These are phyloP conservation scores for Mycogone perniciosa DNA, from an alignment of 2,329 filamentous ascomycete species.

Conservation along the genomic window DNA sequence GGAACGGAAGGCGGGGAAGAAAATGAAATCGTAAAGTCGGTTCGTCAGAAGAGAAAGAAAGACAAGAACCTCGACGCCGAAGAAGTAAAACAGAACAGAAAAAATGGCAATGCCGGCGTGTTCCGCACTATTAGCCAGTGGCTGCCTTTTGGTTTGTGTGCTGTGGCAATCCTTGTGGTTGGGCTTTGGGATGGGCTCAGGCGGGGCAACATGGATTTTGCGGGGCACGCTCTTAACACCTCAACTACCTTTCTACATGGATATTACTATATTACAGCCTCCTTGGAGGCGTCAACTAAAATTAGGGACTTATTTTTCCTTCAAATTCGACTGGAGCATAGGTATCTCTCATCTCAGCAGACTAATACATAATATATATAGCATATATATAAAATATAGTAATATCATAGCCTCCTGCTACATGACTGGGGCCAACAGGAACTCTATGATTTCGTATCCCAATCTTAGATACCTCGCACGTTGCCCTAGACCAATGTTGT, in stretches of 20 bases:
- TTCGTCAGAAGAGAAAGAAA: not conserved
- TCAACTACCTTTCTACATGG: too few relatives aligned
- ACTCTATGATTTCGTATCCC: constrained; percentile 49
- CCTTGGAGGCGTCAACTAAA: too few relatives aligned
- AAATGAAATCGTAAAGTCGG: not conserved
- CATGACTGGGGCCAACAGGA: constrained; percentile 45
- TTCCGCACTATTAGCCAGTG: not conserved
- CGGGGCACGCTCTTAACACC: constrained; percentile 14
- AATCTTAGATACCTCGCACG: constrained; percentile 37
- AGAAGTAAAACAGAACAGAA: not conserved
- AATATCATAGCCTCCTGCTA: constrained; percentile 20
- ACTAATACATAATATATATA: too few relatives aligned
- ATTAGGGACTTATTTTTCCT: too few relatives aligned
- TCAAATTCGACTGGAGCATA: too few relatives aligned
- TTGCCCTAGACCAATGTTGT: constrained; percentile 14
- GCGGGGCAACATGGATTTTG: constrained; percentile 13
- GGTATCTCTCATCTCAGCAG: too few relatives aligned
- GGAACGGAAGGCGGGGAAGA: not conserved
- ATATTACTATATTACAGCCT: not conserved
- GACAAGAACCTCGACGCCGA: not conserved
- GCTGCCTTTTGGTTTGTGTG: constrained; percentile 11
- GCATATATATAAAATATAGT: too few relatives aligned
- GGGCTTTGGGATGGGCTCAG: constrained; percentile 6
- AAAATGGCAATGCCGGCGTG: not conserved
- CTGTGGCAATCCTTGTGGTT: constrained; percentile 3